phyloP scores from a whole-genome alignment of 2,329 filamentous ascomycete species.

The Atkinsonella hypoxylon region DNA sequence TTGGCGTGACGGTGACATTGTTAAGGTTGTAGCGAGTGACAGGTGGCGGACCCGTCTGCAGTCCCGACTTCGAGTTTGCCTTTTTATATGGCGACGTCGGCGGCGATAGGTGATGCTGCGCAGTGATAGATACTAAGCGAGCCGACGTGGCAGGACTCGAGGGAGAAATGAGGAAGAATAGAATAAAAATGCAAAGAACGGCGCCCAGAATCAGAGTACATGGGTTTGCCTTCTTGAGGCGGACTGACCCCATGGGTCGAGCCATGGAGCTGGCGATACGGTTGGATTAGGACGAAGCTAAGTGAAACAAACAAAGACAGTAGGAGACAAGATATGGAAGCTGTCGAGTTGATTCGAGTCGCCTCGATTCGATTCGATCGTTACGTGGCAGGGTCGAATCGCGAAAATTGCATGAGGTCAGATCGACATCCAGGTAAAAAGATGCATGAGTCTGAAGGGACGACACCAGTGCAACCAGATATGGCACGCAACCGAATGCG shows the following conservation, averaged over 20 bases:
- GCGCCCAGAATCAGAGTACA: constrained; percentile 61
- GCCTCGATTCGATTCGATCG: background rate
- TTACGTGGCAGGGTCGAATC: constrained; percentile 6
- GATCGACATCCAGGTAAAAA: background rate
- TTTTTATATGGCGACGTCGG: constrained; percentile 32
- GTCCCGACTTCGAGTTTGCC: constrained; percentile 21
- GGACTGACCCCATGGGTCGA: constrained; percentile 49
- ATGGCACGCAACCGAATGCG: background rate
- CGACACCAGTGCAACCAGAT: background rate
- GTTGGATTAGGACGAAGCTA: background rate
- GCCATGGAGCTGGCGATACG: constrained; percentile 30
- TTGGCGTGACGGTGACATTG: constrained; percentile 71
- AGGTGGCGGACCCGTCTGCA: constrained; percentile 50
- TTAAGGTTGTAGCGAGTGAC: constrained; percentile 93
- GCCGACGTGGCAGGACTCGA: constrained; percentile 33
- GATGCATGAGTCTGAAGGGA: background rate
- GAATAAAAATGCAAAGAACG: constrained; percentile 59
- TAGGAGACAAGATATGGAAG: background rate
- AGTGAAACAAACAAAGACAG: background rate
- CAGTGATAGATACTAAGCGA: constrained; percentile 35
- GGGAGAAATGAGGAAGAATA: constrained; percentile 49
- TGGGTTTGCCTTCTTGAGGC: constrained; percentile 70
- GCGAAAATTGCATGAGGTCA: constrained; percentile 7
- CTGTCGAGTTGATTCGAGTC: background rate
- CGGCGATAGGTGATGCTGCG: constrained; percentile 31